phyloP scores from a whole-genome alignment of 1,284 basidiomycete species.

The Ganoderma boninense region DNA sequence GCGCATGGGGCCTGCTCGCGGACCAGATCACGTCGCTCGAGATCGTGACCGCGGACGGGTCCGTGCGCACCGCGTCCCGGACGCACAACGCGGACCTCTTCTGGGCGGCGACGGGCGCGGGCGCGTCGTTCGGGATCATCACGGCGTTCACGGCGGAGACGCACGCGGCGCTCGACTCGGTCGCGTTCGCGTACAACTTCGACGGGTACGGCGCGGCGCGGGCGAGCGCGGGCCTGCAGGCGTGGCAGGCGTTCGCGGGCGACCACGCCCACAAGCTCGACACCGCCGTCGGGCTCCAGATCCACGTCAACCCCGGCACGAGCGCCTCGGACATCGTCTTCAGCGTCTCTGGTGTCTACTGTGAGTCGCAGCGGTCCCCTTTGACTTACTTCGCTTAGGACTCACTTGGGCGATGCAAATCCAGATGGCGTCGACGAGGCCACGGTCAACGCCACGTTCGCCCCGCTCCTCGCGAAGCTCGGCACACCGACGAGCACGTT shows the following conservation, averaged over 20 bases:
- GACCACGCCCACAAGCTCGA: constrained; percentile 17
- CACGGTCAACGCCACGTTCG: constrained; percentile 21
- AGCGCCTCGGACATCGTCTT: constrained; percentile 9
- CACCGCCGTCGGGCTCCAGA: constrained; percentile 15
- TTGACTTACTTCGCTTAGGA: no score
- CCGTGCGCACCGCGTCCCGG: constrained; percentile 50
- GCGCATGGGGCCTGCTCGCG: constrained; percentile 20
- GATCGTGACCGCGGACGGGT: constrained; percentile 59
- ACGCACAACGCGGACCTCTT: constrained; percentile 48
- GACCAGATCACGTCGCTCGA: constrained; percentile 18
- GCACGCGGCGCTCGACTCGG: constrained; percentile 14
- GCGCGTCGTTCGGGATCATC: constrained; percentile 52
- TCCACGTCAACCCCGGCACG: constrained; percentile 14
- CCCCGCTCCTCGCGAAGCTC: constrained; percentile 18
- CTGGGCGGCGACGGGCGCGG: constrained; percentile 52
- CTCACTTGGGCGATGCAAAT: no score
- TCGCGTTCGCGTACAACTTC: constrained; percentile 21
- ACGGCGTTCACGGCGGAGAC: constrained; percentile 42
- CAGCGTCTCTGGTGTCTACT: constrained; percentile 18
- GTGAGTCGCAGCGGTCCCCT: not conserved
- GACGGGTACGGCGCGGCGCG: constrained; percentile 9
- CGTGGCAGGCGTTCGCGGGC: constrained; percentile 21
- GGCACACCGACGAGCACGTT: constrained; percentile 5
- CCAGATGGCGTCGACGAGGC: constrained; percentile 20
- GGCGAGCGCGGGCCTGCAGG: constrained; percentile 20